These are phyloP conservation scores for Elongisporangium senticosum DNA, from an alignment of 352 stramenopile species.

Conservation along the genomic window DNA sequence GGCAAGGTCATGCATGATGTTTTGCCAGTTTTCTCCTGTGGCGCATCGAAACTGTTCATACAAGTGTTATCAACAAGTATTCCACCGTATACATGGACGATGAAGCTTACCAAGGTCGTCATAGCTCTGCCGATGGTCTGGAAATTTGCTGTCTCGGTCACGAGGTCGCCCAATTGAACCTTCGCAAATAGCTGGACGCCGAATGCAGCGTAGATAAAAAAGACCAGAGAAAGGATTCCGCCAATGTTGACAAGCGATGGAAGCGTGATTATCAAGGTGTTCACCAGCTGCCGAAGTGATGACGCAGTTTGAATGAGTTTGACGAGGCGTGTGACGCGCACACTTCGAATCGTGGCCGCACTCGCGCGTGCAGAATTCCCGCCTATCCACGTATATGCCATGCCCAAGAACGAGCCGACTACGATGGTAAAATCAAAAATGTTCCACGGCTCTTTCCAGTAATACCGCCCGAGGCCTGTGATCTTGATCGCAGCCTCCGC, in stretches of 20 bases:
- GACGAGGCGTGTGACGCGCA: slow-evolving; percentile 72
- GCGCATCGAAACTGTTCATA: slow-evolving; percentile 60
- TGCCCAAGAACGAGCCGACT: slow-evolving; percentile 34
- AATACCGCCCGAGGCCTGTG: slow-evolving; percentile 53
- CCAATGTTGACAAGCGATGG: slow-evolving; percentile 76
- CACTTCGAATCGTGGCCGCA: slow-evolving; percentile 66
- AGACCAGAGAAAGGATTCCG: slow-evolving; percentile 72
- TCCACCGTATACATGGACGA: neutral
- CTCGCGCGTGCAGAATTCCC: slow-evolving; percentile 24
- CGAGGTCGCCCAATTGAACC: slow-evolving; percentile 36
- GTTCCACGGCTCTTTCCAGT: slow-evolving; percentile 81
- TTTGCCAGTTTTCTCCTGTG: slow-evolving; percentile 86
- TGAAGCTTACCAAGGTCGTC: slow-evolving; percentile 48
- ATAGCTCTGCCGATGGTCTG: slow-evolving; percentile 69
- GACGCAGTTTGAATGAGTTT: slow-evolving; percentile 69
- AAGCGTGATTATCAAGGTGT: slow-evolving; percentile 75
- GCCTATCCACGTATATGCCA: slow-evolving; percentile 33
- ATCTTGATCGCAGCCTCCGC: slow-evolving; percentile 82
- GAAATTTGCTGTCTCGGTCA: slow-evolving; percentile 83
- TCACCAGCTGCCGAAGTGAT: slow-evolving; percentile 68
- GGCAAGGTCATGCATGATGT: slow-evolving; percentile 76
- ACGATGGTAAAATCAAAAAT: slow-evolving; percentile 79
- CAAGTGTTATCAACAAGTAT: slow-evolving; percentile 6
- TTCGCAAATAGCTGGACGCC: slow-evolving; percentile 85
- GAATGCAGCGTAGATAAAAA: slow-evolving; percentile 85